Evolutionary conservation across 2,329 filamentous ascomycete species (phyloP), one percentile per base, ranked within the genome.

Genomic region (Teratosphaeriaceae sp.): DNA sequence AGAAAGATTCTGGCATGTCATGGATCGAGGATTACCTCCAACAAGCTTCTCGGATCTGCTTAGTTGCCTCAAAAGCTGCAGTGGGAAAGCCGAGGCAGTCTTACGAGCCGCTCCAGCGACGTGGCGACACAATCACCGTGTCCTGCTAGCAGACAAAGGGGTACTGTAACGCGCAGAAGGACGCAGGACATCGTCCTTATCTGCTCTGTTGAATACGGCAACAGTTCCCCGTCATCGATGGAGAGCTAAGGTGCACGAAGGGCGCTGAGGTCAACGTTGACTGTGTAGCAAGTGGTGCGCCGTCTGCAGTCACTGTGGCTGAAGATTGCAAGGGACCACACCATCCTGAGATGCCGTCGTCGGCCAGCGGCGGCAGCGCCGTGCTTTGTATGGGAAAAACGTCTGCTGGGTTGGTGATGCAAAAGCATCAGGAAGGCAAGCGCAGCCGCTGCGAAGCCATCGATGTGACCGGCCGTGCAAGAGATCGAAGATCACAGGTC

Each of bases 181-280:
- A 33, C n/a, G 26, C 27, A 33, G 39, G 35, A 22, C 39, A 31
- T 18, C 29, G 35, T 35, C 4, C 11, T 5, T 27, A 15, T 3
- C 29, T 42, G n/a, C 15, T 42, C 12, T 12, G 11, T n/a, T 42
- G 39, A 29, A 42, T 42, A 20, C 27, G 9, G 18, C 26, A 42
- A 20, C 39, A 42, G 30, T n/a, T 42, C 16, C 29, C 22, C 8
- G 4, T 24, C 11, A 22, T 42, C 16, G 39, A 42, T 16, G 27
- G 20, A 15, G 27, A 42, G 19, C 15, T 15, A 6, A 33, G 27
- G 3, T 31, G n/a, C 5, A 5, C 15, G 9, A 15, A 22, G 13
- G 23, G 19, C 29, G 5, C 5, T 18, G 20, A 5, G 20, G 31
- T 21, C 16, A 5, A 21, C 31, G 31, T 18, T 19, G 31, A 13